phyloP scores from a whole-genome alignment of 257 asterid genomes.

The Fraxinus excelsior region DNA sequence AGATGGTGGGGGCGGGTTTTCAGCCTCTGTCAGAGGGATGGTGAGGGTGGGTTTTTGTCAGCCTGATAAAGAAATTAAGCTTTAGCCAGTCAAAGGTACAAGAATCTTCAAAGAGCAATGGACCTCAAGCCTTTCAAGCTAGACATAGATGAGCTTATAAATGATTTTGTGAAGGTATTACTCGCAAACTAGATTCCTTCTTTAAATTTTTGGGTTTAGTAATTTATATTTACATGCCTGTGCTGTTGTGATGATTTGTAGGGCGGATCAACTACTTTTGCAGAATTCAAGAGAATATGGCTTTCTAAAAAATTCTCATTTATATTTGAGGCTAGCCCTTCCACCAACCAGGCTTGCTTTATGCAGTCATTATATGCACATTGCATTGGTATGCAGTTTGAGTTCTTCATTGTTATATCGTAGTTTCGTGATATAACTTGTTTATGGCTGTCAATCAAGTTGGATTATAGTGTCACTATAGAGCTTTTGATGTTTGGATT shows the following conservation, averaged over 20 bases:
- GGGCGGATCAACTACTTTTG: conserved; percentile 60
- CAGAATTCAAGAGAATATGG: conserved; percentile 81
- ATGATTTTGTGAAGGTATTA: conserved; percentile 62
- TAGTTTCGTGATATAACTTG: conserved; percentile 7
- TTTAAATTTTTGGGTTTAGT: not conserved
- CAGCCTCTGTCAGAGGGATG: not conserved
- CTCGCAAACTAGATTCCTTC: not conserved
- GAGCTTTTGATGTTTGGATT: not conserved
- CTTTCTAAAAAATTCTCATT: conserved; percentile 71
- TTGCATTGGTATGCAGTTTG: conserved; percentile 51
- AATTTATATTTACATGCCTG: not conserved
- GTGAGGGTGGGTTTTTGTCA: not conserved
- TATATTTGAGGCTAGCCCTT: conserved; percentile 81
- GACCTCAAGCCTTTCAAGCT: conserved; percentile 74
- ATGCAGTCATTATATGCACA: conserved; percentile 88
- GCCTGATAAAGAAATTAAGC: conserved; percentile 18
- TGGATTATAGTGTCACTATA: not conserved
- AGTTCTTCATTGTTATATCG: conserved; percentile 26
- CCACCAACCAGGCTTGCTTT: conserved; percentile 78
- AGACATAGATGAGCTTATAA: conserved; percentile 85
- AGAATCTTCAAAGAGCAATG: conserved; percentile 42
- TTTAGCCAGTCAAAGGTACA: conserved; percentile 8
- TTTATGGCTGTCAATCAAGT: conserved; percentile 5
- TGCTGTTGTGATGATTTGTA: conserved; percentile 22
- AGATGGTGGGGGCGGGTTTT: not conserved